phyloP scores from a whole-genome alignment of 768 basidiomycete genomes.

The Russula sp. region DNA sequence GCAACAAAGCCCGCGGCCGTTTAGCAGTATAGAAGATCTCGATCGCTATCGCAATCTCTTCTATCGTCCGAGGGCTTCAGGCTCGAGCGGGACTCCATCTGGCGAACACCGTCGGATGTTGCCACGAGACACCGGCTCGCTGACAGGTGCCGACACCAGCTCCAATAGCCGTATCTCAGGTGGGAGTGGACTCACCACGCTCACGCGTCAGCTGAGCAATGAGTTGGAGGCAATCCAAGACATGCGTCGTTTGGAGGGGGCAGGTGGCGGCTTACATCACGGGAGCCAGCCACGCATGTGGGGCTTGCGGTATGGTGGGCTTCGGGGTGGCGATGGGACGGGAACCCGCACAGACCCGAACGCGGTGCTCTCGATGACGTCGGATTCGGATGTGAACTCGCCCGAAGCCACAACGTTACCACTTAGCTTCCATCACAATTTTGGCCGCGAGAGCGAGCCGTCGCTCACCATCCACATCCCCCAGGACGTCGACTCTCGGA shows the following conservation, averaged over 20 bases:
- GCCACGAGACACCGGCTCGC: constrained; percentile 16
- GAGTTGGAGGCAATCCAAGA: constrained; percentile 29
- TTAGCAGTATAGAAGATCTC: constrained; percentile 57
- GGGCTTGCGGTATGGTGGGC: constrained; percentile 23
- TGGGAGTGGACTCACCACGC: constrained; percentile 29
- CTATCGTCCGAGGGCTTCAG: constrained; percentile 40
- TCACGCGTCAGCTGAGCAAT: constrained; percentile 36
- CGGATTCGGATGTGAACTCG: constrained; percentile 10
- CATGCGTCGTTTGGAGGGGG: neutral
- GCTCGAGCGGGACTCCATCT: constrained; percentile 16
- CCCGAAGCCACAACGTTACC: constrained; percentile 23
- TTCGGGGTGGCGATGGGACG: constrained; percentile 16
- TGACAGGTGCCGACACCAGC: constrained; percentile 27
- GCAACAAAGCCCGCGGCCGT: constrained; percentile 41
- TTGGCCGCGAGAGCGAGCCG: constrained; percentile 15
- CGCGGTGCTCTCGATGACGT: constrained; percentile 20
- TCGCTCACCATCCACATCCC: constrained; percentile 28
- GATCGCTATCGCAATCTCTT: constrained; percentile 73
- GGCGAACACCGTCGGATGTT: constrained; percentile 14
- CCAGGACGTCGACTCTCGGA: constrained; percentile 32
- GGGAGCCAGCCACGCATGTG: constrained; percentile 18
- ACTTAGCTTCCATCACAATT: constrained; percentile 26
- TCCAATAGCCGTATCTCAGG: neutral
- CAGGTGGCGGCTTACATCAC: neutral
- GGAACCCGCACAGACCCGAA: constrained; percentile 19